Evolutionary conservation across 1,284 basidiomycete genomes (phyloP).

Genomic region (Schizophyllum amplum): DNA sequence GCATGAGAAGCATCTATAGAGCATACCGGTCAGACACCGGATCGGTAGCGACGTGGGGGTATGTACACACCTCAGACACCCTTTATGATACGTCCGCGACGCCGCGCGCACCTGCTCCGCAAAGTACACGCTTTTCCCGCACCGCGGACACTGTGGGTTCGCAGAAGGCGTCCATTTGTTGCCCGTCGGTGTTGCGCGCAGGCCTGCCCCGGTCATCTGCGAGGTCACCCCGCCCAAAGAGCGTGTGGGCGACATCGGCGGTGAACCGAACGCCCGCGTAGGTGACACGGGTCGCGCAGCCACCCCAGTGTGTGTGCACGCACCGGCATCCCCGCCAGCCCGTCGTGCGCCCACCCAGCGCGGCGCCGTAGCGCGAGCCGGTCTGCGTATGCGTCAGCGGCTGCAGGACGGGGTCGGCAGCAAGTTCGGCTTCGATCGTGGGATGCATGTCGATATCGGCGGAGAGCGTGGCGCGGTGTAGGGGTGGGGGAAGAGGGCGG

Average conservation of each 20-base stretch:
- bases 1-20: constrained; percentile 35
- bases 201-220: background rate
- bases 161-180: background rate
- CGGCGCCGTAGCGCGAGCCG: constrained; percentile 24
- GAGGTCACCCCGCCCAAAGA: background rate
- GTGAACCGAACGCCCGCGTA: background rate
- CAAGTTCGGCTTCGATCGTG: background rate
- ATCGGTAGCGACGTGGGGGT: no score
- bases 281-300: background rate
- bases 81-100: background rate
- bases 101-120: constrained; percentile 44
- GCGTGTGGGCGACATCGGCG: background rate
- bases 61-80: background rate
- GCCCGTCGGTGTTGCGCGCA: background rate
- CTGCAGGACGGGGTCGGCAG: constrained; percentile 9
- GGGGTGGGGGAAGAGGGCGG: constrained; percentile 16
- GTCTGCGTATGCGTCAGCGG: constrained; percentile 14
- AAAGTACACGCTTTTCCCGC: constrained; percentile 55
- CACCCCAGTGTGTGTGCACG: background rate
- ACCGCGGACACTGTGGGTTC: constrained; percentile 46
- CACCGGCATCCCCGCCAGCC: constrained; percentile 5
- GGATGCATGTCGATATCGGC: constrained; percentile 11
- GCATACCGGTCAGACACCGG: no score
- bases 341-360: constrained; percentile 13
- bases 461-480: constrained; percentile 10